These are phyloP conservation scores for Cryptococcus neoformans DNA, from an alignment of 1,284 basidiomycete genomes.

Conservation along the genomic window DNA sequence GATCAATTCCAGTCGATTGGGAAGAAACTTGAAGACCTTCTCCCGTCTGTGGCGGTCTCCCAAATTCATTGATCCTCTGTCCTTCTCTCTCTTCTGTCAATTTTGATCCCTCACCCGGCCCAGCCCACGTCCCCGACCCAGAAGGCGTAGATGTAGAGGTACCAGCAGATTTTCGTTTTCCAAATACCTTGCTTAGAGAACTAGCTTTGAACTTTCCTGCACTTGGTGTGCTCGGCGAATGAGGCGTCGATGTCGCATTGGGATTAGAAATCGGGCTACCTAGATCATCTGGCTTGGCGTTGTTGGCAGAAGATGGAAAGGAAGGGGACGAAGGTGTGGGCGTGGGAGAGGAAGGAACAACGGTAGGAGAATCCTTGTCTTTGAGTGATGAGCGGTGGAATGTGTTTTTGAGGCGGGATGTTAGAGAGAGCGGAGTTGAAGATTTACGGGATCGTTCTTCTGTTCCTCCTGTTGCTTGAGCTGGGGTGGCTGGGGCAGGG, in stretches of 20 bases:
- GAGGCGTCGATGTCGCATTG: conserved; percentile 2
- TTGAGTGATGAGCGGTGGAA: conserved; percentile 9
- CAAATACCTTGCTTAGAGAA: conserved; percentile 18
- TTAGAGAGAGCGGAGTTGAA: conserved; percentile 17
- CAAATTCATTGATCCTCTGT: too few species aligned
- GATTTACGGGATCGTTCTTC: conserved; percentile 10
- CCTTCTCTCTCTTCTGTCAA: too few species aligned
- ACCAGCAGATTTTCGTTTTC: conserved; percentile 7
- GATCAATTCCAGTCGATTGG: too few species aligned
- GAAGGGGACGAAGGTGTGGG: too few species aligned
- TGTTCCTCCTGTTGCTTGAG: conserved; percentile 17
- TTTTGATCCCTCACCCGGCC: too few species aligned
- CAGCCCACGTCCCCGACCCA: too few species aligned
- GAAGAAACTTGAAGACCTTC: too few species aligned
- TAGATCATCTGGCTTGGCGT: not conserved
- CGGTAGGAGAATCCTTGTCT: conserved; percentile 3
- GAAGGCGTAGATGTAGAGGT: too few species aligned
- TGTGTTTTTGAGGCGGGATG: conserved; percentile 17
- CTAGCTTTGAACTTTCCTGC: conserved; percentile 17
- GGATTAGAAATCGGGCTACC: not conserved
- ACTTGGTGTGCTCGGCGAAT: conserved; percentile 10
- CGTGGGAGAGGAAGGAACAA: not conserved
- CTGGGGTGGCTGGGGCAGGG: not conserved
- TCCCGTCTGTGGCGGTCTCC: too few species aligned
- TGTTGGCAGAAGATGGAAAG: not conserved